Evolutionary conservation across 805 yeast species (phyloP), one percentile per base, ranked within the genome.

Genomic region (Lachancea meyersii): DNA sequence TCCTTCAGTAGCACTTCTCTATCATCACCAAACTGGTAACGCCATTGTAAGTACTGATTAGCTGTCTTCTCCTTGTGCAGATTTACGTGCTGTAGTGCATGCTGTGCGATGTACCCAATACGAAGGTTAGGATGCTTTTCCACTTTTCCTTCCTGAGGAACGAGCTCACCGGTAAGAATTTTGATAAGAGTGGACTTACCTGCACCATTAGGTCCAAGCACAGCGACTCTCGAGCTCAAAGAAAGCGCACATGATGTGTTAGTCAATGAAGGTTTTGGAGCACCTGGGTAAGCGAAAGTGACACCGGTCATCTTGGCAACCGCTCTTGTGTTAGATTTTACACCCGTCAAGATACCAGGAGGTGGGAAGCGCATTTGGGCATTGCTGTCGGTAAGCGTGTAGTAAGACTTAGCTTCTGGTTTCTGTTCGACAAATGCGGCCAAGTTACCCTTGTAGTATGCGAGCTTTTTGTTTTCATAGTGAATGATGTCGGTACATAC

Each of bases 331-430:
- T 77, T 85, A 30, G 97, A 88, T 65, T 89, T 85, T 41, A 91
- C 97, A 67, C 98, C 98, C n/a, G 96, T 82, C 55, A 93, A 73
- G 51, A 93, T 83, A 56, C 98, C 98, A 46, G 97, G 97, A 8
- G 96, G 91, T 54, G 98, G 98, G 86, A 91, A 93, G 21, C 87
- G 87, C 97, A 91, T 91, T 68, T 89, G 86, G 45, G 91, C 93
- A 54, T 84, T 84, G 21, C 93, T 78, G 64, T 91, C 97, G 26
- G 95, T 81, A 62, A 91, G 77, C 14, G 97, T 89, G 64, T 91
- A 91, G 67, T 91, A 91, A 3, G 97, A 80, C 67, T 87, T 89
- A 46, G 96, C 97, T 68, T 91, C 97, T 37, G 98, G 98, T 57
- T 86, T 82, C 34, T 80, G 83, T 65, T 83, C 79, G 49, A 91